phyloP scores from a whole-genome alignment of 2,329 filamentous ascomycete species.

The Sclerotinia minor region DNA sequence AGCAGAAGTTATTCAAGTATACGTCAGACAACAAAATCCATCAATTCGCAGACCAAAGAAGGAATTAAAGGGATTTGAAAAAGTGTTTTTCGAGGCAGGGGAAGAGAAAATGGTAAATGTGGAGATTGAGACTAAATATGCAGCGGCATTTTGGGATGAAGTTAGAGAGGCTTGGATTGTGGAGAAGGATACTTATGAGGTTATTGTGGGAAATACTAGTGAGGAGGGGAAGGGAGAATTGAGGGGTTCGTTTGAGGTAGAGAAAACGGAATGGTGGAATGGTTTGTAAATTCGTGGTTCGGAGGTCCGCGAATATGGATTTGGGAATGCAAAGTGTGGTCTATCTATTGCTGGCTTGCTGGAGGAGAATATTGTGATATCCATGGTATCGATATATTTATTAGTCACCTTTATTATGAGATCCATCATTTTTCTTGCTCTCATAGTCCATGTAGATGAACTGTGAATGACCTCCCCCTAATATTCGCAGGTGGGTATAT shows the following conservation, averaged over 20 bases:
- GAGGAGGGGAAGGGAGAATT: slow-evolving; percentile 51
- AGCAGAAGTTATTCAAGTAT: slow-evolving; percentile 59
- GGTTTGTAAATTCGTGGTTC: slow-evolving; percentile 50
- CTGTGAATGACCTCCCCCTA: too few relatives aligned
- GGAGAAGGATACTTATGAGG: slow-evolving; percentile 44
- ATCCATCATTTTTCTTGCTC: too few relatives aligned
- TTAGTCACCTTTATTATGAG: too few relatives aligned
- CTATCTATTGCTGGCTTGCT: too few relatives aligned
- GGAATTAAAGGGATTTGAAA: slow-evolving; percentile 66
- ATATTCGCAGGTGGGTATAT: too few relatives aligned
- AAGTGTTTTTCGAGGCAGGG: slow-evolving; percentile 62
- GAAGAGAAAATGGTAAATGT: slow-evolving; percentile 59
- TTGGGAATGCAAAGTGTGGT: too few relatives aligned
- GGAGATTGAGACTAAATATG: slow-evolving; percentile 46
- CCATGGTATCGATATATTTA: too few relatives aligned
- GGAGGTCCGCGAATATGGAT: too few relatives aligned
- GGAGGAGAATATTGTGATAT: too few relatives aligned
- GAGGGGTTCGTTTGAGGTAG: slow-evolving; percentile 55
- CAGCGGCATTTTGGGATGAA: slow-evolving; percentile 47
- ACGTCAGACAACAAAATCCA: slow-evolving; percentile 56
- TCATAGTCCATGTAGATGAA: too few relatives aligned
- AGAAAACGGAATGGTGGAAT: slow-evolving; percentile 66
- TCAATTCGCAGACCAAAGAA: slow-evolving; percentile 52
- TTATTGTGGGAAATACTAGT: slow-evolving; percentile 44
- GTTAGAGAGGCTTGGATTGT: slow-evolving; percentile 45